A percentile compares a stretch with the other conserved stretches of the same genome.
Evolutionary conservation across 345 rosid genomes (phyloP).

Genomic region (Bruguiera gymnorhiza): DNA sequence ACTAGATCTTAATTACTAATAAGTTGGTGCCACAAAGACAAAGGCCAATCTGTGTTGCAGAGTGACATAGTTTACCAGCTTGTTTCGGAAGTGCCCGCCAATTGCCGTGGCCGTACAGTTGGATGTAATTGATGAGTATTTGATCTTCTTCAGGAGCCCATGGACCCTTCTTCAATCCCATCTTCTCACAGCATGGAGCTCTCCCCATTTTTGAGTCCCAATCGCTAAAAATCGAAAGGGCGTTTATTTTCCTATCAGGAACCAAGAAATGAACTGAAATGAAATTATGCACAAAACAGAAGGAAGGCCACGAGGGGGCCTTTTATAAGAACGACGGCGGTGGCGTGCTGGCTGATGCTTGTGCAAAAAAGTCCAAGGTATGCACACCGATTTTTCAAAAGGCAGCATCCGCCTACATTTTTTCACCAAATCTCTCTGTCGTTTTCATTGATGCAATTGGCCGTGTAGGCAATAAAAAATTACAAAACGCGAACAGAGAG

Average conservation of each 20-base stretch:
- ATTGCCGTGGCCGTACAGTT: slow-evolving; percentile 55
- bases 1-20: too few relatives aligned
- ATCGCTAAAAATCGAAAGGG: too few relatives aligned
- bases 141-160: slow-evolving; percentile 73
- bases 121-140: slow-evolving; percentile 47
- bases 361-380: background rate
- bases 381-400: background rate
- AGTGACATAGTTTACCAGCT: slow-evolving; percentile 38
- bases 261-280: background rate
- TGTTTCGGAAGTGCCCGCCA: slow-evolving; percentile 83
- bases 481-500: background rate
- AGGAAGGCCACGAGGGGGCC: background rate
- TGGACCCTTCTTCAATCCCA: slow-evolving; percentile 78
- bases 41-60: too few relatives aligned
- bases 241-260: background rate
- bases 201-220: slow-evolving; percentile 47
- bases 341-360: background rate
- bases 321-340: background rate
- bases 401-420: background rate
- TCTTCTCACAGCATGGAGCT: slow-evolving; percentile 80
- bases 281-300: background rate
- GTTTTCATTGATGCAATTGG: background rate
- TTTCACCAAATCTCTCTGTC: background rate
- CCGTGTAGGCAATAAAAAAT: background rate
- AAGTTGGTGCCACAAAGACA: background rate